phyloP scores from a whole-genome alignment of 176 grass and related monocot genomes.

The Musa acuminata region DNA sequence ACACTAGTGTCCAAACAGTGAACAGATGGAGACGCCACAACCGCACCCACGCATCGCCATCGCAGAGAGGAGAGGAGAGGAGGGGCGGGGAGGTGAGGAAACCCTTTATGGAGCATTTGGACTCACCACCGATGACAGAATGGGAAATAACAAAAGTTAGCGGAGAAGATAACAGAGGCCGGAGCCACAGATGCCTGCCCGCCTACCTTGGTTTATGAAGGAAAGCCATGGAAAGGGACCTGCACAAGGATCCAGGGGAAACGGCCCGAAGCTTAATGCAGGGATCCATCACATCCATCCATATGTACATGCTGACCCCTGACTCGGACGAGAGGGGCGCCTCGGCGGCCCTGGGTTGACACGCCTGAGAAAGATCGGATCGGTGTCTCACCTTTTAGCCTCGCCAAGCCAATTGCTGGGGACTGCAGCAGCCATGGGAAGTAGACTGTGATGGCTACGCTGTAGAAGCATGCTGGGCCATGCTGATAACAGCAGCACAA shows the following conservation, averaged over 20 bases:
- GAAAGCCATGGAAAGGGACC: conserved; percentile 14
- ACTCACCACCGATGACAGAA: neutral
- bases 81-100: neutral
- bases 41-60: neutral
- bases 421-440: no score
- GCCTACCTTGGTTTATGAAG: neutral
- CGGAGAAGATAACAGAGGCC: conserved; percentile 9
- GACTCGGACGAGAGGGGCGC: no score
- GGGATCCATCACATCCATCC: neutral
- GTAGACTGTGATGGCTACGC: no score
- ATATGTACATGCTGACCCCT: no score
- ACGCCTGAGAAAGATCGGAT: neutral
- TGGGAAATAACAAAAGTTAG: neutral
- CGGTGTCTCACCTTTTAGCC: neutral
- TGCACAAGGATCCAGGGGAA: neutral
- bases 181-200: conserved; percentile 1
- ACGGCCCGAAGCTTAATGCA: neutral
- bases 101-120: conserved; percentile 13
- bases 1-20: conserved; percentile 9
- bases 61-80: neutral
- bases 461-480: no score
- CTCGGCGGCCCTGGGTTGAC: neutral
- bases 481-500: no score
- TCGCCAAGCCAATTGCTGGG: neutral
- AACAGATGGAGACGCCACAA: neutral